These are phyloP conservation scores for Ilex aquifolium DNA, from an alignment of 257 asterid genomes.

Conservation along the genomic window DNA sequence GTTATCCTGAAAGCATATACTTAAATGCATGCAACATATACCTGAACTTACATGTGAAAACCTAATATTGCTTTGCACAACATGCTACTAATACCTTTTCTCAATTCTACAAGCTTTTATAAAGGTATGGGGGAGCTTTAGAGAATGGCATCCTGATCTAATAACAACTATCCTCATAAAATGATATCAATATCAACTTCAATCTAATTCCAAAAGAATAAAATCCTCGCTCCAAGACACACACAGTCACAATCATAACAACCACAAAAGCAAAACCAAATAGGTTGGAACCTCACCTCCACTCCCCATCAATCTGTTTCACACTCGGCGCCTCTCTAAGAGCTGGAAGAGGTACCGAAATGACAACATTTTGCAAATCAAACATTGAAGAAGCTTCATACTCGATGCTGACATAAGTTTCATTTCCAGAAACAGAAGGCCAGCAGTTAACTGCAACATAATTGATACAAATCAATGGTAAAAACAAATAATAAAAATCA, in stretches of 20 bases:
- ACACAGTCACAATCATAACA: not conserved
- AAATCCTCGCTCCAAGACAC: not conserved
- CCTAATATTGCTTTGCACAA: too few relatives aligned
- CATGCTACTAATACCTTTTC: too few relatives aligned
- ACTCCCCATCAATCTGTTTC: slow-evolving; percentile 86
- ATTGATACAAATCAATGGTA: not conserved
- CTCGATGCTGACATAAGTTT: slow-evolving; percentile 84
- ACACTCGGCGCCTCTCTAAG: slow-evolving; percentile 82
- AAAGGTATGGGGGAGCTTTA: too few relatives aligned
- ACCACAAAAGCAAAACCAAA: not conserved
- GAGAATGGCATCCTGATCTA: not conserved
- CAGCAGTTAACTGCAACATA: slow-evolving; percentile 71
- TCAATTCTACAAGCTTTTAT: too few relatives aligned
- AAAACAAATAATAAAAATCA: not conserved
- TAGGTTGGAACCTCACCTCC: slow-evolving; percentile 43
- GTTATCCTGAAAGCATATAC: not conserved
- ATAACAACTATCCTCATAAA: too few relatives aligned
- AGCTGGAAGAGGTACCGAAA: slow-evolving; percentile 95
- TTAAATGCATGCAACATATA: not conserved
- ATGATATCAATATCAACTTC: not conserved
- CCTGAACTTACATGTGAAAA: too few relatives aligned
- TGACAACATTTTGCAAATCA: slow-evolving; percentile 81
- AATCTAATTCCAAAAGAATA: not conserved
- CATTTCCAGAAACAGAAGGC: slow-evolving; percentile 92
- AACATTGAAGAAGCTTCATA: slow-evolving; percentile 76